Evolutionary conservation across 305 asterid genomes (phyloP).

Genomic region (Fraxinus platypoda): DNA sequence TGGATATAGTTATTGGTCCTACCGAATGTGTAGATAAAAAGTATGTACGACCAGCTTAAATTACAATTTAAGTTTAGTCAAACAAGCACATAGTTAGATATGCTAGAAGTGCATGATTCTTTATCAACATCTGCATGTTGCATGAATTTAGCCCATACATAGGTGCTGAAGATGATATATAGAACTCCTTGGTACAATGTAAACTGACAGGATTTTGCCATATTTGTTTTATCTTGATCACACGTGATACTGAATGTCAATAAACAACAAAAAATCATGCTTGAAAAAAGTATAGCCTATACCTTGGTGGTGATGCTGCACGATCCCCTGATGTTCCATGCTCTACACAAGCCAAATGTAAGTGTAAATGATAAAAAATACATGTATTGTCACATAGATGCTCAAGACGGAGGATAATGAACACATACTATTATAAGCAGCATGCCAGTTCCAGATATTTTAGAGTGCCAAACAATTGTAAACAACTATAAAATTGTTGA

Average conservation of each 20-base stretch:
- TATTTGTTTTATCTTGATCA: neutral
- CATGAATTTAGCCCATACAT: neutral
- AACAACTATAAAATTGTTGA: neutral
- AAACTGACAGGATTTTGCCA: neutral
- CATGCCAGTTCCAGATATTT: neutral
- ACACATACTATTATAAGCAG: constrained; percentile 5
- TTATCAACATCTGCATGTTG: neutral
- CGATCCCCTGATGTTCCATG: constrained; percentile 37
- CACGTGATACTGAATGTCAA: neutral
- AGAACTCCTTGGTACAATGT: neutral
- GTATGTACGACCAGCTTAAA: neutral
- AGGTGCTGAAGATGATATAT: neutral
- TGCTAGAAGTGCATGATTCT: neutral
- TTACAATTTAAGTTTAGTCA: neutral
- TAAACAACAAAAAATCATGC: constrained; percentile 9
- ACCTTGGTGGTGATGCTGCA: constrained; percentile 65
- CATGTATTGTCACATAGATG: neutral
- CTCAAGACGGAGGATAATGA: constrained; percentile 1
- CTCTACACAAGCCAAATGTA: constrained; percentile 39
- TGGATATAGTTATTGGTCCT: neutral
- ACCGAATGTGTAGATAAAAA: neutral
- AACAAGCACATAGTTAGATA: neutral
- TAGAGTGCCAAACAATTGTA: constrained; percentile 2
- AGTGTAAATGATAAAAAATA: constrained; percentile 20
- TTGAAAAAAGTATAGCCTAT: constrained; percentile 16